Evolutionary conservation across 108 stramenopile genomes (phyloP).

Genomic region (Stephanodiscus triporus): DNA sequence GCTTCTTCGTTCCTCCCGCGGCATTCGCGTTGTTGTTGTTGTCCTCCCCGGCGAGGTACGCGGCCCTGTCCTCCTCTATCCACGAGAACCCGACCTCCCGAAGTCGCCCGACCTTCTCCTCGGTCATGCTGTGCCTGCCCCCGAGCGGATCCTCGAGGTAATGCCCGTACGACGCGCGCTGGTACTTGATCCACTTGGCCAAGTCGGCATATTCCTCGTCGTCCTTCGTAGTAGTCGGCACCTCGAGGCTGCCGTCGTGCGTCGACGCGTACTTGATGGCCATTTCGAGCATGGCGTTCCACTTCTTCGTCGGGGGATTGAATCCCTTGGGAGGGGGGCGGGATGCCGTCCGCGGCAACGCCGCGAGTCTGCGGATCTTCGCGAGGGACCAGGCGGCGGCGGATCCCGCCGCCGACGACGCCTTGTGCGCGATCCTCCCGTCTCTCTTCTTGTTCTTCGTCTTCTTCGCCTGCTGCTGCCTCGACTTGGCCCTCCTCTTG

Average conservation of each 20-base stretch:
- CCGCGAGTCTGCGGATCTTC: neutral
- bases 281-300: constrained; percentile 34
- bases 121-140: constrained; percentile 35
- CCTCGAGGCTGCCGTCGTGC: constrained; percentile 24
- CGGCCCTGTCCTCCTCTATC: constrained; percentile 13
- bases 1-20: constrained; percentile 1
- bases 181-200: constrained; percentile 36
- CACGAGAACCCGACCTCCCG: constrained; percentile 35
- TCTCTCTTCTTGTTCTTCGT: constrained; percentile 12
- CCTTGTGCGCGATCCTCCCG: neutral
- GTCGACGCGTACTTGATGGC: constrained; percentile 8
- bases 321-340: constrained; percentile 1
- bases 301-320: constrained; percentile 40
- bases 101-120: constrained; percentile 34
- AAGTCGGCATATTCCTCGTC: constrained; percentile 11
- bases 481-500: neutral
- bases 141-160: constrained; percentile 43
- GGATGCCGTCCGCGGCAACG: neutral
- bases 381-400: neutral
- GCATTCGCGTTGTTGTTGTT: neutral
- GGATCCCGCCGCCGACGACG: neutral
- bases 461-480: neutral
- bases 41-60: constrained; percentile 5
- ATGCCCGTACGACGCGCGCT: constrained; percentile 26
- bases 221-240: constrained; percentile 4